These are phyloP conservation scores for Gymnopus androsaceus DNA, from an alignment of 1,284 basidiomycete genomes.

Conservation along the genomic window DNA sequence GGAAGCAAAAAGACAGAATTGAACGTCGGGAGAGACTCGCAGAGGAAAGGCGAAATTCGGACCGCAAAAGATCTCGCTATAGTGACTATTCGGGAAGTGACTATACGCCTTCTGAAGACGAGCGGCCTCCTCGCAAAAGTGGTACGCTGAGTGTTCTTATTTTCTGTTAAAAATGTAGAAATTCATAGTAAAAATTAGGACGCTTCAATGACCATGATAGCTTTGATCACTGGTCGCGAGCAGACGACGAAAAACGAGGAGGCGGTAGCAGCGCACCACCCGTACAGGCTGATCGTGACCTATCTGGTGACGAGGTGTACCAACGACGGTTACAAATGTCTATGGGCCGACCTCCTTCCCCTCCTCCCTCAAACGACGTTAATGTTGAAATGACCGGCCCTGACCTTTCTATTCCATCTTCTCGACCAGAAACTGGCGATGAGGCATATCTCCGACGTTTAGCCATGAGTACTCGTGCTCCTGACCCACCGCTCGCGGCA, in stretches of 20 bases:
- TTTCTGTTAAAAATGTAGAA: constrained; percentile 8
- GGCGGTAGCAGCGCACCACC: constrained; percentile 25
- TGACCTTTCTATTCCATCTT: constrained; percentile 22
- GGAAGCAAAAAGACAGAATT: constrained; percentile 72
- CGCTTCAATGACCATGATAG: constrained; percentile 50
- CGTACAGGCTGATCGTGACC: constrained; percentile 34
- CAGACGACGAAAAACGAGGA: constrained; percentile 47
- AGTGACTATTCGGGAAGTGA: constrained; percentile 71
- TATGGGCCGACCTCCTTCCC: constrained; percentile 22
- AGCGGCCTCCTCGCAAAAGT: constrained; percentile 69
- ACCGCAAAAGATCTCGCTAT: constrained; percentile 60
- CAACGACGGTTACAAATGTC: constrained; percentile 62
- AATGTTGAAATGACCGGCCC: constrained; percentile 22
- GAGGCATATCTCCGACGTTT: constrained; percentile 69
- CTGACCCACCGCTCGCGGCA: constrained; percentile 20
- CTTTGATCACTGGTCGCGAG: constrained; percentile 55
- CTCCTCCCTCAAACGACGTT: constrained; percentile 25
- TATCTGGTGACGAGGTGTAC: constrained; percentile 67
- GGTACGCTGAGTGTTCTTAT: constrained; percentile 44
- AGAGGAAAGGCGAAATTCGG: constrained; percentile 57
- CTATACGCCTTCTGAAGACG: constrained; percentile 63
- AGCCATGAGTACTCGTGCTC: constrained; percentile 47
- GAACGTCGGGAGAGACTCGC: constrained; percentile 65
- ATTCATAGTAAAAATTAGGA: constrained; percentile 39
- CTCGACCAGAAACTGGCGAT: constrained; percentile 55